Evolutionary conservation across 768 basidiomycete genomes (phyloP).

Genomic region (Rhodotorula diobovata): DNA sequence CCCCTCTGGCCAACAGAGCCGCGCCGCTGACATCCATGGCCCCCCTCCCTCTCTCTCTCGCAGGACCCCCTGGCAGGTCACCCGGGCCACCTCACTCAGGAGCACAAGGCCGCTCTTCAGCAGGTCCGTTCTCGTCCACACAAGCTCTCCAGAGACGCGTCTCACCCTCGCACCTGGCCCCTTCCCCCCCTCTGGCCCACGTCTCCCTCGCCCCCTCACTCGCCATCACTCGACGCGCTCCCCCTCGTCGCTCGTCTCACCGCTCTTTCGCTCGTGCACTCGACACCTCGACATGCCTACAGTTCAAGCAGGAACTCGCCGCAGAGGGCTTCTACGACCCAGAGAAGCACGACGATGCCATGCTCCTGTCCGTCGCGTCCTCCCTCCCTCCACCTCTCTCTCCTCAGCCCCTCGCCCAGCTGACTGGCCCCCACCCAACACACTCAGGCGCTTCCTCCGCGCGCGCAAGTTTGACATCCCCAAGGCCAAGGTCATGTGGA

Average conservation of each 20-base stretch:
- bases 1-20: neutral
- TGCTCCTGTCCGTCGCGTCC: slow-evolving; percentile 53
- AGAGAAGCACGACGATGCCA: slow-evolving; percentile 66
- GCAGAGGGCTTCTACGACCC: slow-evolving; percentile 61
- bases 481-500: slow-evolving; percentile 78
- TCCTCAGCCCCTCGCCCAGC: slow-evolving; percentile 5
- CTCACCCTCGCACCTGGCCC: too few relatives aligned
- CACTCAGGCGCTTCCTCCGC: slow-evolving; percentile 67
- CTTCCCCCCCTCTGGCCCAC: too few relatives aligned
- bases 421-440: neutral
- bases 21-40: neutral
- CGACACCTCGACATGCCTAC: neutral
- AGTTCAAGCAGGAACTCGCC: slow-evolving; percentile 62
- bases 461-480: slow-evolving; percentile 86
- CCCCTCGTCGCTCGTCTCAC: neutral
- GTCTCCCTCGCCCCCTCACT: neutral
- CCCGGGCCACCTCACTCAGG: slow-evolving; percentile 40
- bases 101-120: slow-evolving; percentile 36
- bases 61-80: slow-evolving; percentile 33
- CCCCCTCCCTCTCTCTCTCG: neutral
- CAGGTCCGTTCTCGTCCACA: slow-evolving; percentile 2
- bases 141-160: neutral
- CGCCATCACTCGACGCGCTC: neutral
- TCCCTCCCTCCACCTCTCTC: slow-evolving; percentile 22
- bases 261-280: neutral